Base-by-base conservation (phyloP, 2,329 filamentous ascomycete species). In the Stagonosporopsis chrysanthemi region DNA sequence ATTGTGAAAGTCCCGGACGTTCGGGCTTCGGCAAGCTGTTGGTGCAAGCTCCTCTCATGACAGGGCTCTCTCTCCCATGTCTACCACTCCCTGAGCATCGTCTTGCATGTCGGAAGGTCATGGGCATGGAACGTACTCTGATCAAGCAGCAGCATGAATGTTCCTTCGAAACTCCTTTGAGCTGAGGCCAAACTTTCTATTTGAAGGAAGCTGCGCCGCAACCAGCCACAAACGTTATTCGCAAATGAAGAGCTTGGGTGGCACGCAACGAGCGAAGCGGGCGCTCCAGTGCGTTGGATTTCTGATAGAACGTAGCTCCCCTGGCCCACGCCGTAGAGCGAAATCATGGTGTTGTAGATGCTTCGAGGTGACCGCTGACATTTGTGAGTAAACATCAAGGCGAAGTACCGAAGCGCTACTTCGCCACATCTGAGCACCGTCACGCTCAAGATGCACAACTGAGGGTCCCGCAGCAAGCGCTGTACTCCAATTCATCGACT, bases 151-250 rank as follows among this genome's bases (percentile, higher is more conserved):
- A 33, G 11, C 12, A 33, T 15, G 3, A 3, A n/a, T n/a, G n/a
- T 5, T 33, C 31, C 12, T 15, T 33, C 31, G 31, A 15, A 33
- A 15, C 14, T 33, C 15, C 24, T 15, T 4, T 17, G 47, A 38
- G 54, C 42, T 52, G 48, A 52, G 42, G 31, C 48, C 36, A 36
- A 56, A 47, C 14, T 28, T n/a, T 51, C 47, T 50, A 56, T 42
- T 42, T 12, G 42, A 19, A 14, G 38, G 29, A 41, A n/a, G 41
- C 47, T 56, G 47, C 47, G 42, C 46, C 53, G 46, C 42, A 33
- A 24, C 29, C 47, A 45, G 51, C 50, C 51, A 54, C 23, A 23
- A 7, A 23, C 42, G 38, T 28, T 9, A 17, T 44, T 14, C 9
- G 15, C 12, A 38, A 6, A 42, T 24, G 24, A 44, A 40, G 40